Conservation (phyloP, 257 asterid genomes). For the Agastache rugosa region DNA sequence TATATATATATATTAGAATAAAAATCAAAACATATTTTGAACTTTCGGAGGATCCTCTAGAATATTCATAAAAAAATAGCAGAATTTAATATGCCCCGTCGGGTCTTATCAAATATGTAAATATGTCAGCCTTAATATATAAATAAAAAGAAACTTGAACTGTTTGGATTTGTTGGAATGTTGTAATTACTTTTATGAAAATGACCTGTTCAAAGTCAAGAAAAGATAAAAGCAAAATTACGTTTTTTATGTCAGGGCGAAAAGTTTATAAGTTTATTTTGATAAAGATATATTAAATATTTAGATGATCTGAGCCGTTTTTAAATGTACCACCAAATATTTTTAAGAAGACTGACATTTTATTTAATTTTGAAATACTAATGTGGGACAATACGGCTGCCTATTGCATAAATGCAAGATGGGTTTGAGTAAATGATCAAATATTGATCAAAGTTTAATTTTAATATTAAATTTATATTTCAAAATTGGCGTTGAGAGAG, state of each 20-base stretch:
- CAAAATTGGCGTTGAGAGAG: too few relatives aligned
- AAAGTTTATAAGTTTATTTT: background rate
- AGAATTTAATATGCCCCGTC: background rate
- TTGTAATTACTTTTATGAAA: slow-evolving; percentile 23
- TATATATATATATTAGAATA: too few relatives aligned
- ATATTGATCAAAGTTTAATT: background rate
- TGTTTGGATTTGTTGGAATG: slow-evolving; percentile 12
- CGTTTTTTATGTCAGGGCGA: background rate
- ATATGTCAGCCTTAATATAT: background rate
- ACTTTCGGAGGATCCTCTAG: too few relatives aligned
- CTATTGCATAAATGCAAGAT: slow-evolving; percentile 33
- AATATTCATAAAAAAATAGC: too few relatives aligned
- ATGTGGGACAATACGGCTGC: slow-evolving; percentile 35
- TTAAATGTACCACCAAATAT: slow-evolving; percentile 48
- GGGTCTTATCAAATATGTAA: slow-evolving; percentile 1
- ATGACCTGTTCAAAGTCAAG: slow-evolving; percentile 15
- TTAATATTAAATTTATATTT: too few relatives aligned
- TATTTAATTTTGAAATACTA: slow-evolving; percentile 41
- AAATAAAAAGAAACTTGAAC: slow-evolving; percentile 7
- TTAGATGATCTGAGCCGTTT: slow-evolving; percentile 23
- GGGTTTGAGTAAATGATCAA: slow-evolving; percentile 16
- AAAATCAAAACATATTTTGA: too few relatives aligned
- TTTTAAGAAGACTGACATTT: slow-evolving; percentile 35
- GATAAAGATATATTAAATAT: slow-evolving; percentile 7
- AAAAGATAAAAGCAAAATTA: background rate